These are phyloP conservation scores for Pseudonitzschia multiseries DNA, from an alignment of 108 stramenopile species.

Conservation along the genomic window DNA sequence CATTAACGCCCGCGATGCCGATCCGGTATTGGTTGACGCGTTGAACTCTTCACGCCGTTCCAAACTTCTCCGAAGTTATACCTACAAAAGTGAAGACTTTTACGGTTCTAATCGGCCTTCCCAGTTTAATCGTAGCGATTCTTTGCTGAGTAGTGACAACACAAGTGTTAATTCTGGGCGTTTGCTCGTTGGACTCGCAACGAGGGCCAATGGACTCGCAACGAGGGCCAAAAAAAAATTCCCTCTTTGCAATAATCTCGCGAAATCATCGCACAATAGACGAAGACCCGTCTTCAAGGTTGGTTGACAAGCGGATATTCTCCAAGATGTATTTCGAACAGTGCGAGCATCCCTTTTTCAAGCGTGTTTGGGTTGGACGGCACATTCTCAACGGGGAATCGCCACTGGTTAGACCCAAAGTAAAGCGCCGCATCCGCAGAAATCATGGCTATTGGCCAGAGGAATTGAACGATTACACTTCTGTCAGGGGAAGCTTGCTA, in stretches of 20 bases:
- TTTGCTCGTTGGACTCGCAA: background rate
- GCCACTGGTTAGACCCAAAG: constrained; percentile 59
- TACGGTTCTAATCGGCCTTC: background rate
- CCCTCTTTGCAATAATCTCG: background rate
- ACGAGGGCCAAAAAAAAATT: background rate
- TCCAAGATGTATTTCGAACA: constrained; percentile 67
- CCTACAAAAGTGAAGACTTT: background rate
- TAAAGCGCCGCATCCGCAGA: constrained; percentile 47
- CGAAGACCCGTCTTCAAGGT: constrained; percentile 46
- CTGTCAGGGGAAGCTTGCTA: constrained; percentile 53
- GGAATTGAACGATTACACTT: constrained; percentile 45
- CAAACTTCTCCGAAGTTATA: constrained; percentile 3
- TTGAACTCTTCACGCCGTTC: constrained; percentile 9
- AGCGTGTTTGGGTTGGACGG: constrained; percentile 72
- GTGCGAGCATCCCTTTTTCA: constrained; percentile 76
- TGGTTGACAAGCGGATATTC: constrained; percentile 59
- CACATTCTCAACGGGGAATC: constrained; percentile 72
- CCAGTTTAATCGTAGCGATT: background rate
- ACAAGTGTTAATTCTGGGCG: constrained; percentile 17
- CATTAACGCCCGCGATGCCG: constrained; percentile 53
- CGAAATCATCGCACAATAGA: constrained; percentile 33
- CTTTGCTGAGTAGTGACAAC: constrained; percentile 6
- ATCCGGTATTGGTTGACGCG: constrained; percentile 24
- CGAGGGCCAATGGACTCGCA: background rate
- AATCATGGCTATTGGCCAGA: constrained; percentile 75